phyloP scores from a whole-genome alignment of 2,329 filamentous ascomycete species.

The Colletotrichum phormii region DNA sequence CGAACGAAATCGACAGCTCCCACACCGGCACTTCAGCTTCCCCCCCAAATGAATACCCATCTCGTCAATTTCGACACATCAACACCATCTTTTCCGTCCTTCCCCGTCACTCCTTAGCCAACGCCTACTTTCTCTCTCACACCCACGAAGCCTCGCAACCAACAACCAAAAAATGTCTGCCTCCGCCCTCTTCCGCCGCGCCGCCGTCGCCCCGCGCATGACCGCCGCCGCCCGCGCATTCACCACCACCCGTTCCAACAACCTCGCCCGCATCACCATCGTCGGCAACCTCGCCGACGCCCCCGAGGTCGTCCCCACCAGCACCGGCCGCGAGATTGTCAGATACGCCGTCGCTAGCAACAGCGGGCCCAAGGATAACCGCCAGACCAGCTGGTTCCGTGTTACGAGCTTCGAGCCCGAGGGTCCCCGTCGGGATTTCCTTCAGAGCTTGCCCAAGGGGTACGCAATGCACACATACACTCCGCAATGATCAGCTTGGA shows the following conservation, averaged over 20 bases:
- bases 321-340: slow-evolving; percentile 79
- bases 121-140: too few species aligned
- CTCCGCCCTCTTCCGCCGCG: slow-evolving; percentile 63
- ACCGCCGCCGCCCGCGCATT: slow-evolving; percentile 73
- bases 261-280: slow-evolving; percentile 84
- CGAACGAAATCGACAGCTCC: slow-evolving; percentile 6
- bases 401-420: slow-evolving; percentile 78
- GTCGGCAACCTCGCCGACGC: slow-evolving; percentile 85
- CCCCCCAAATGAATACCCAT: not conserved
- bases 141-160: not conserved
- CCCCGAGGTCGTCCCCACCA: slow-evolving; percentile 80
- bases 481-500: not conserved
- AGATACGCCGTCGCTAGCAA: slow-evolving; percentile 81
- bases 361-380: slow-evolving; percentile 74
- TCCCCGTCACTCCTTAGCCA: not conserved
- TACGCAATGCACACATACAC: slow-evolving; percentile 56
- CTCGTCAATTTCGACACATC: slow-evolving; percentile 11
- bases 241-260: slow-evolving; percentile 74
- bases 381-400: slow-evolving; percentile 86
- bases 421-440: slow-evolving; percentile 76
- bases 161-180: slow-evolving; percentile 52
- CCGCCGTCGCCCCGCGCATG: slow-evolving; percentile 58
- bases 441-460: slow-evolving; percentile 86
- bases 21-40: not conserved
- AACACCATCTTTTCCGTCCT: slow-evolving; percentile 7